Evolutionary conservation across 805 yeast genomes (phyloP).

Genomic region (Ogataea polymorpha): DNA sequence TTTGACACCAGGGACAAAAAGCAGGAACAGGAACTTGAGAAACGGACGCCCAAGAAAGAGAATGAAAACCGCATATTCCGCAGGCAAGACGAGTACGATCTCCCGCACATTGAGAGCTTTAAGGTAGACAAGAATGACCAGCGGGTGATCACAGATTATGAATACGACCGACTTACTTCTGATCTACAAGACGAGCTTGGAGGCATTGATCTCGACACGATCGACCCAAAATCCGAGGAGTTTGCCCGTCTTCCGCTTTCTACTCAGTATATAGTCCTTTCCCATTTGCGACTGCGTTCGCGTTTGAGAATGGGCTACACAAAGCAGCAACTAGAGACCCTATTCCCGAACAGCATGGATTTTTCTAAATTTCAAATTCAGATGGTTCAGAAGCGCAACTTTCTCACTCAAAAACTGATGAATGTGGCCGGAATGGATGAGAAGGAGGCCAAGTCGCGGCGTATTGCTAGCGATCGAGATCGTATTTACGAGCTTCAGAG

Average conservation of each 20-base stretch:
- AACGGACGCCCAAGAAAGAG: constrained; percentile 11
- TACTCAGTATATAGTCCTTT: constrained; percentile 83
- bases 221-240: constrained; percentile 81
- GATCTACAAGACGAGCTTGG: constrained; percentile 61
- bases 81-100: constrained; percentile 76
- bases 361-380: constrained; percentile 91
- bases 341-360: constrained; percentile 84
- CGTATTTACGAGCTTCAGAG: constrained; percentile 70
- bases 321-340: constrained; percentile 76
- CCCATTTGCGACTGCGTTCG: constrained; percentile 78
- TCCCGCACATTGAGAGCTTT: constrained; percentile 63
- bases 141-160: constrained; percentile 72
- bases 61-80: constrained; percentile 37
- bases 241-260: constrained; percentile 75
- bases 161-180: constrained; percentile 57
- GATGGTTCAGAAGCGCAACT: constrained; percentile 89
- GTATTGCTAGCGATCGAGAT: constrained; percentile 83
- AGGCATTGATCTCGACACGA: constrained; percentile 62
- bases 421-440: constrained; percentile 77
- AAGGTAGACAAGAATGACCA: constrained; percentile 55
- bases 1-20: constrained; percentile 3
- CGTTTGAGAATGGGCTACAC: constrained; percentile 93
- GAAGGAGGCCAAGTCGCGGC: constrained; percentile 38
- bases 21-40: constrained; percentile 1
- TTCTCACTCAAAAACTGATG: constrained; percentile 83